phyloP scores from a whole-genome alignment of 2,329 filamentous ascomycete species.

The Scorias spongiosa region DNA sequence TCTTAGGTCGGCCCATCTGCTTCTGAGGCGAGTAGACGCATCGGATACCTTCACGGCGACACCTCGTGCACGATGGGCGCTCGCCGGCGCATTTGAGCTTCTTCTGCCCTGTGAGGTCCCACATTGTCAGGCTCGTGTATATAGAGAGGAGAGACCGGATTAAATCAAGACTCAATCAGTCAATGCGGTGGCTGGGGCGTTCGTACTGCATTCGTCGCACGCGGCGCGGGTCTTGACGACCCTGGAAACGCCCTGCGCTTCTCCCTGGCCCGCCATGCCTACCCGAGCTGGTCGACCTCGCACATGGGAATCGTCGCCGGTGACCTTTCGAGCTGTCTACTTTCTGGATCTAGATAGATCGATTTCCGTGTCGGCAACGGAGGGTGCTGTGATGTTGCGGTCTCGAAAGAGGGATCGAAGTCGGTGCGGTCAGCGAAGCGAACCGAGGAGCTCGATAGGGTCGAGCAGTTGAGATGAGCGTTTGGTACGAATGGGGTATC shows the following conservation, averaged over 20 bases:
- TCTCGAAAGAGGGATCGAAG: too few relatives aligned
- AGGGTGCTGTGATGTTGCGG: too few relatives aligned
- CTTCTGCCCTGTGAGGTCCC: conserved; percentile 23
- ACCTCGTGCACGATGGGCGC: conserved; percentile 27
- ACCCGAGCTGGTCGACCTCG: too few relatives aligned
- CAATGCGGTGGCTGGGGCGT: background rate
- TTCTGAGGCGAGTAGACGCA: conserved; percentile 35
- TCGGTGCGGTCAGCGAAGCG: too few relatives aligned
- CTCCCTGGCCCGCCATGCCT: background rate
- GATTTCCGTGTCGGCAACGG: too few relatives aligned
- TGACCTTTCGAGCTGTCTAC: too few relatives aligned
- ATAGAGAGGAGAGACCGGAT: background rate
- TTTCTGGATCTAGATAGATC: too few relatives aligned
- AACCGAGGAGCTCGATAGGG: too few relatives aligned
- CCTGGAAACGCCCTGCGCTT: background rate
- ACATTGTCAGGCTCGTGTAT: background rate
- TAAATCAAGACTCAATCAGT: background rate
- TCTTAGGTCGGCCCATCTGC: conserved; percentile 36
- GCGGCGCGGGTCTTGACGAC: conserved; percentile 20
- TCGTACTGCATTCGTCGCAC: conserved; percentile 28
- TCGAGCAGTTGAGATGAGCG: too few relatives aligned
- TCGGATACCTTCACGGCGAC: conserved; percentile 23
- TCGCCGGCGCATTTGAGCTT: conserved; percentile 36
- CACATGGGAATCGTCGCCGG: too few relatives aligned
- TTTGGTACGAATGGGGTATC: too few relatives aligned